Base-by-base conservation (phyloP, 2,329 filamentous ascomycete genomes). In the Sarocladium brachiariae region DNA sequence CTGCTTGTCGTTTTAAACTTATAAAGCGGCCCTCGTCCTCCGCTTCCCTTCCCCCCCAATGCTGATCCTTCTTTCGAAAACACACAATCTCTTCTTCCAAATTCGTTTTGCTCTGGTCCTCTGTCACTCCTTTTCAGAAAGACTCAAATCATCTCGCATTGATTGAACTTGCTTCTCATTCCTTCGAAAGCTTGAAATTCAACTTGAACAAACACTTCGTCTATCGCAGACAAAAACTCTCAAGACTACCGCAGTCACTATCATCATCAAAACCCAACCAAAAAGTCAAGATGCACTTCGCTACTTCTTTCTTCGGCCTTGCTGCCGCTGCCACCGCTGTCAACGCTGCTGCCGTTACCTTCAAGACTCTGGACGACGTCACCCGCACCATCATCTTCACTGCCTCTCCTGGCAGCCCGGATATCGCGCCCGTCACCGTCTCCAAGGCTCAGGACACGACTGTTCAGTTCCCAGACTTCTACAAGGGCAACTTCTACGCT, bases 321-420 rank as follows among this genome's bases (percentile, higher is more conserved):
- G 63, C 69, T 54, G 70, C 74, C 56, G 57, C 67, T 51, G 71
- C 70, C 52, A 64, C 70, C 54, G 57, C 71, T 48, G 71, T 64
- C 58, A 62, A 61, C 50, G 76, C 74, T 52, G 63, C 61, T 61
- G 76, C 74, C 65, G 66, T 84, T 59, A 79, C 75, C 57, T 83
- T 84, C 68, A 59, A 74, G 65, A 81, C 77, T 57, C 75, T 81
- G 48, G 81, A 84, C 62, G 58, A 64, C 52, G 67, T 65, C 30
- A 61, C 65, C 52, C 74, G 77, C 63, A 74, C 70, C 45, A 58
- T 81, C 63, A 57, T 72, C 66, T 78, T 80, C 66, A 78, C 74
- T 25, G 58, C 69, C 57, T 74, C 64, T 60, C 58, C 62, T 0
- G 71, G 70, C 49, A 58, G 59, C 19, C 35, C 57, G n/a, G 30